Base-by-base conservation (phyloP, 2,329 filamentous ascomycete genomes). In the Phoma sp. region DNA sequence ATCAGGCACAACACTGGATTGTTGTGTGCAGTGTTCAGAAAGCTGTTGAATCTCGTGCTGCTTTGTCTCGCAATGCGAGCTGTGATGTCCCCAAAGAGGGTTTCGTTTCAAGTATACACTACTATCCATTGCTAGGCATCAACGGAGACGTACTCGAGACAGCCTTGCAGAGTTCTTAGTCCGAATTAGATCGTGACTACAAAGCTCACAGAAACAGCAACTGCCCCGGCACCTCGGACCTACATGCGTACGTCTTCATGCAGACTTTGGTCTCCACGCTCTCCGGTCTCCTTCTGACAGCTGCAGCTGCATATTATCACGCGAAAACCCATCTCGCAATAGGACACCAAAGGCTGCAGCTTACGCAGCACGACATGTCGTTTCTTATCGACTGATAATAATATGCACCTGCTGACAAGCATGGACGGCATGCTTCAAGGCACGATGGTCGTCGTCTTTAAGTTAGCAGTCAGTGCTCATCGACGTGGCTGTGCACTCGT, bases 401-500 rank as follows among this genome's bases (percentile, higher is more conserved):
- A 25, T 12, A 25, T 25, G 4, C 10, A 30, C 14, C 30, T 17
- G 33, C 18, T 26, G 15, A 23, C 17, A 9, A 21, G 10, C 10
- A n/a, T 30, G 11, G 38, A 20, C 15, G 11, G 17, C 7, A 17
- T 47, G 34, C 45, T 20, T 47, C 17, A 12, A 28, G 15, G 17
- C 23, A 33, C 21, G 11, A 32, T 26, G 26, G 18, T 43, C 39
- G 45, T 45, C 38, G 34, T 26, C 12, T 33, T 47, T 37, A 17
- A 39, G 21, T 48, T 39, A 33, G 17, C 28, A 48, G 33, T 40
- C 21, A 33, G 28, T 43, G 51, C 51, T 34, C 26, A 20, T 15
- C 20, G 25, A 37, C 28, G 51, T 39, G 51, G 45, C 51, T 39
- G 39, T 54, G 51, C 45, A n/a, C 42, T 17, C 29, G 21, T 11